Evolutionary conservation across 2,329 filamentous ascomycete species (phyloP), one percentile per base, ranked within the genome.

Genomic region (Leptographium procerum): DNA sequence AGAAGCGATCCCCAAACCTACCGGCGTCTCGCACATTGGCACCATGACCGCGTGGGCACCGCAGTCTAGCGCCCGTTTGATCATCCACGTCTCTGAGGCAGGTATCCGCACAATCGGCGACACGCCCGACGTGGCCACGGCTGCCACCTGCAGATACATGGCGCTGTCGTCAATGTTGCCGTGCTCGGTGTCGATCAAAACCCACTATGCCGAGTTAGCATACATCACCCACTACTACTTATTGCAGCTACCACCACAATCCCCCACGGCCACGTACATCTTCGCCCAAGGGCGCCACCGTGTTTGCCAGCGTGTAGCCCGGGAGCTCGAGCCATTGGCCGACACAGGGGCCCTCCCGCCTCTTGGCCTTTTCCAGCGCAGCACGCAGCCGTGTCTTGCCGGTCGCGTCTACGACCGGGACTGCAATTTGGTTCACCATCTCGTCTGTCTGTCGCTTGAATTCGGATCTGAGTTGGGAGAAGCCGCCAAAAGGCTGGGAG

Each of bases 101-200:
- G 67, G 65, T 31, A 75, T 66, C 48, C 72, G 69, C 36, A 74
- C 67, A 22, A 75, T 64, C 8, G 73, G 73, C 7, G 72, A 74
- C 3, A 71, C 71, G 4, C 76, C 76, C 26, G 73, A 64, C 1
- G 76, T 72, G 47, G 77, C 72, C 62, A 80, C 76, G 3, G 77
- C 79, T 6, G 75, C 76, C 1, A 81, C 77, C 14, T 76, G 75
- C 64, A 80, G 77, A 63, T 81, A 73, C 79, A 80, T 80, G 6
- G 73, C 72, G 14, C 70, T 71, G 63, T 80, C 78, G 48, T 76
- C 75, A 56, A 80, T 70, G 61, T 75, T 77, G 8, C 78, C 78
- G 64, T 81, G 78, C 63, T 79, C 79, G 58, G 77, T 76, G 60
- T 79, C 79, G 56, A 80, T 69, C 54, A 77, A 48, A 16, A 60